These are phyloP conservation scores for Monilinia aucupariae DNA, from an alignment of 2,329 filamentous ascomycete species.

Conservation along the genomic window DNA sequence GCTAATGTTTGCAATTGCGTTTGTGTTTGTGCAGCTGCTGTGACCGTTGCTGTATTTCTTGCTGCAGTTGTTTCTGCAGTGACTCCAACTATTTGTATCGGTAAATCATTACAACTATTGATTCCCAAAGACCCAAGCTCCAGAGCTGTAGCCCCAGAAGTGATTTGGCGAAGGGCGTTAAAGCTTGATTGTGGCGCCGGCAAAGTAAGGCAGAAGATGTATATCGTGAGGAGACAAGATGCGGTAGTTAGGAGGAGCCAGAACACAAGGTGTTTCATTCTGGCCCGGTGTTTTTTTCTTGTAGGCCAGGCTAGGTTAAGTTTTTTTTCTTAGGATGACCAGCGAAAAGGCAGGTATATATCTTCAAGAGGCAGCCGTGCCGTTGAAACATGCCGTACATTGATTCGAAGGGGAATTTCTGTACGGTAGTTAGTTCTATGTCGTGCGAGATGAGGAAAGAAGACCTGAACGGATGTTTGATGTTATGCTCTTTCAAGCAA, in stretches of 20 bases:
- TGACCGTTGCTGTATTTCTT: no score
- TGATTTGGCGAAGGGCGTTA: not conserved
- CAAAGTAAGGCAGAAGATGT: not conserved
- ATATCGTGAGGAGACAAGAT: slow-evolving; percentile 1
- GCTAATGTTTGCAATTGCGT: fast-evolving
- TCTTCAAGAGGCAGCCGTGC: not conserved
- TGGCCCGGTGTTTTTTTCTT: not conserved
- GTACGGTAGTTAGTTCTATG: not conserved
- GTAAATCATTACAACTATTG: not conserved
- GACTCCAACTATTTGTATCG: no score
- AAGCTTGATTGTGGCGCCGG: no score
- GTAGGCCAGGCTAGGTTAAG: no score
- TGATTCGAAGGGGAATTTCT: not conserved
- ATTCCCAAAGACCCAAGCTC: no score
- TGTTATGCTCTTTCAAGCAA: not conserved
- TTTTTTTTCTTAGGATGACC: not conserved
- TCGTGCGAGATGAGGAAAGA: not conserved
- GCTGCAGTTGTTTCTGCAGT: not conserved
- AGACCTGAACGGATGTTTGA: not conserved
- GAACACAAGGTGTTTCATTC: not conserved
- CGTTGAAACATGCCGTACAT: not conserved
- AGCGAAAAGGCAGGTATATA: not conserved
- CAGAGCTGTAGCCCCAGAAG: not conserved
- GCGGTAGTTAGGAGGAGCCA: not conserved
- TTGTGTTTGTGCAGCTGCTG: no score